A percentile compares a stretch with the other conserved stretches of the same genome.
Evolutionary conservation across 345 rosid species (phyloP).

Genomic region (Corchorus olitorius): DNA sequence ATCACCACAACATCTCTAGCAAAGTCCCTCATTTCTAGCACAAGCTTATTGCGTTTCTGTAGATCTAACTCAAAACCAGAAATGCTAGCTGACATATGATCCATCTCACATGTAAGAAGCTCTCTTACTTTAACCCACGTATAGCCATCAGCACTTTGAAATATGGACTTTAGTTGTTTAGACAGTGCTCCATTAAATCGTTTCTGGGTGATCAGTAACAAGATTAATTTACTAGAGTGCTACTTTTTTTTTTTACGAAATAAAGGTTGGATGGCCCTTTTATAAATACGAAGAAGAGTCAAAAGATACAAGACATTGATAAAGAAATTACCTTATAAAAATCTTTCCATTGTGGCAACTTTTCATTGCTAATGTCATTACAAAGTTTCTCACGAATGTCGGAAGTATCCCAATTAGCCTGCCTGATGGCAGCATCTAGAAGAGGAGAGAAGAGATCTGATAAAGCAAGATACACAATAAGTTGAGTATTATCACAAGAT

Average conservation of each 20-base stretch:
- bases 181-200: constrained; percentile 26
- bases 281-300: too few species aligned
- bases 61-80: constrained; percentile 60
- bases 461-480: too few species aligned
- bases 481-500: not conserved
- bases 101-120: constrained; percentile 61
- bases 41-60: constrained; percentile 36
- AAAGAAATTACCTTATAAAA: too few species aligned
- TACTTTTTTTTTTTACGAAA: not conserved
- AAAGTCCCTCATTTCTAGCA: constrained; percentile 47
- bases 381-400: too few species aligned
- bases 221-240: constrained; percentile 22
- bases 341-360: too few species aligned
- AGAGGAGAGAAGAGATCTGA: too few species aligned
- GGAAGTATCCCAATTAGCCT: too few species aligned
- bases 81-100: constrained; percentile 39
- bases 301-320: too few species aligned
- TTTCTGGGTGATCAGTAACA: too few species aligned
- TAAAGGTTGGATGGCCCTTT: too few species aligned
- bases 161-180: constrained; percentile 50
- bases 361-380: too few species aligned
- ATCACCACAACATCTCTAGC: constrained; percentile 58
- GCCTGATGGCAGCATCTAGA: too few species aligned
- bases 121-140: constrained; percentile 60
- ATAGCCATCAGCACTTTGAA: constrained; percentile 51